Evolutionary conservation across 768 basidiomycete genomes (phyloP).

Genomic region (Boletus huronensis): DNA sequence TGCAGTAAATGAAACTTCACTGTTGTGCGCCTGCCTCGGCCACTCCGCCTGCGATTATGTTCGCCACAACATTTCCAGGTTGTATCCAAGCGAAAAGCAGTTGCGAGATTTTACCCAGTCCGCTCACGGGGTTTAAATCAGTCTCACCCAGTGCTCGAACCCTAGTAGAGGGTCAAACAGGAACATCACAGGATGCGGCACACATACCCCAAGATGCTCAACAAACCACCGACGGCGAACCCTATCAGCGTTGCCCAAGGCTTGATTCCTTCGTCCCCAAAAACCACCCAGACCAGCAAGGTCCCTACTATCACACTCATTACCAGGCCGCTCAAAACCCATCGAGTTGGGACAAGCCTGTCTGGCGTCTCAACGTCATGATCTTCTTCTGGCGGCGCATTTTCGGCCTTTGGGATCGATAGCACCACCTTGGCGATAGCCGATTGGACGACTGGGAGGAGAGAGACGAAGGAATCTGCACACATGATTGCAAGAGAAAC

Average conservation of each 20-base stretch:
- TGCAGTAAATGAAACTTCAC: conserved; percentile 38
- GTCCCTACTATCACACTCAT: conserved; percentile 67
- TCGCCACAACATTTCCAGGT: conserved; percentile 94
- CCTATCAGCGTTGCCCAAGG: conserved; percentile 93
- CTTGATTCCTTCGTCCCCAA: conserved; percentile 87
- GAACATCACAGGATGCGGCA: background rate
- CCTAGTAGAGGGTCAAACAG: conserved; percentile 36
- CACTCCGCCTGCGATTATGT: conserved; percentile 96
- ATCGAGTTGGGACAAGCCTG: conserved; percentile 72
- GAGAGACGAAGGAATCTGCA: conserved; percentile 83
- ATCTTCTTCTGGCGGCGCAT: conserved; percentile 32
- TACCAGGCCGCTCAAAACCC: conserved; percentile 71
- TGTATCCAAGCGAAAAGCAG: conserved; percentile 92
- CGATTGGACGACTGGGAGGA: conserved; percentile 69
- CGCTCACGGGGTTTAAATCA: conserved; percentile 89
- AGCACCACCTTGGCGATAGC: conserved; percentile 38
- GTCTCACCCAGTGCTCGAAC: conserved; percentile 96
- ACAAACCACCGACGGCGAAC: conserved; percentile 73
- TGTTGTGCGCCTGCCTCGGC: conserved; percentile 94
- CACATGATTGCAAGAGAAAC: conserved; percentile 93
- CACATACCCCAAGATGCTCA: conserved; percentile 83
- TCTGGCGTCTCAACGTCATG: conserved; percentile 75
- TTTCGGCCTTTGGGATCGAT: conserved; percentile 26
- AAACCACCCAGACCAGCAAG: conserved; percentile 80
- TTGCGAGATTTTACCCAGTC: conserved; percentile 92